These are phyloP conservation scores for Aspergillus glaucus DNA, from an alignment of 2,329 filamentous ascomycete genomes.

Conservation along the genomic window DNA sequence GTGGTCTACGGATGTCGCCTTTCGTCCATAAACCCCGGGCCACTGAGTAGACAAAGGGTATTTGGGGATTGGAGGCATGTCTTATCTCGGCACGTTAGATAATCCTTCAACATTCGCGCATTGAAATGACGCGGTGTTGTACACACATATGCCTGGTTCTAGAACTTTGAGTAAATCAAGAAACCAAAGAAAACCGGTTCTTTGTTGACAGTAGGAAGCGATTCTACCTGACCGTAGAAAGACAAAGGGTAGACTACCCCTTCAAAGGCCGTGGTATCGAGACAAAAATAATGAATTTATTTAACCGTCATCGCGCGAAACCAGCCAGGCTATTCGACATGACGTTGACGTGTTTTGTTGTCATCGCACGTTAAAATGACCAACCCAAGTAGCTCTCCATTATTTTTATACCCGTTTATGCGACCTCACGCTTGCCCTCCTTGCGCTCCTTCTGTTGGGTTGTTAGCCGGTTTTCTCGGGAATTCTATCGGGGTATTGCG, in stretches of 20 bases:
- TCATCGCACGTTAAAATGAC: constrained; percentile 30
- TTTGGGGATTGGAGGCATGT: constrained; percentile 45
- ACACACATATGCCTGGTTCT: constrained; percentile 60
- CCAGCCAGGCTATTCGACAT: constrained; percentile 13
- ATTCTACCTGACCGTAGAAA: constrained; percentile 11
- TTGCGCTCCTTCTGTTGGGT: constrained; percentile 81
- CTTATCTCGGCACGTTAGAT: constrained; percentile 58
- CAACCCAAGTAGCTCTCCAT: constrained; percentile 29
- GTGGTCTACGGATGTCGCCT: constrained; percentile 33
- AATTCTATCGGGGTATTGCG: background rate
- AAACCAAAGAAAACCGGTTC: background rate
- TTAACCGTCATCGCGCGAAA: constrained; percentile 14
- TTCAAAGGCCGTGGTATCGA: constrained; percentile 12
- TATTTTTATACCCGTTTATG: constrained; percentile 49
- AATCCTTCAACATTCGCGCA: constrained; percentile 63
- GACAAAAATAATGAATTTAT: constrained; percentile 10
- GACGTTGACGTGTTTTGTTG: constrained; percentile 9
- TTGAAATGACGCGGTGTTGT: constrained; percentile 56
- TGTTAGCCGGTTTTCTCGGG: constrained; percentile 25
- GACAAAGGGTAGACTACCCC: constrained; percentile 3
- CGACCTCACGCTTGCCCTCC: constrained; percentile 88
- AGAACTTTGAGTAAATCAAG: background rate
- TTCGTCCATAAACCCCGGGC: constrained; percentile 44
- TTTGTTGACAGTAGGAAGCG: background rate
- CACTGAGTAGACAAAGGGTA: constrained; percentile 37